Base-by-base conservation (phyloP, 169 alveolate genomes). In the Cystoisospora suis region DNA sequence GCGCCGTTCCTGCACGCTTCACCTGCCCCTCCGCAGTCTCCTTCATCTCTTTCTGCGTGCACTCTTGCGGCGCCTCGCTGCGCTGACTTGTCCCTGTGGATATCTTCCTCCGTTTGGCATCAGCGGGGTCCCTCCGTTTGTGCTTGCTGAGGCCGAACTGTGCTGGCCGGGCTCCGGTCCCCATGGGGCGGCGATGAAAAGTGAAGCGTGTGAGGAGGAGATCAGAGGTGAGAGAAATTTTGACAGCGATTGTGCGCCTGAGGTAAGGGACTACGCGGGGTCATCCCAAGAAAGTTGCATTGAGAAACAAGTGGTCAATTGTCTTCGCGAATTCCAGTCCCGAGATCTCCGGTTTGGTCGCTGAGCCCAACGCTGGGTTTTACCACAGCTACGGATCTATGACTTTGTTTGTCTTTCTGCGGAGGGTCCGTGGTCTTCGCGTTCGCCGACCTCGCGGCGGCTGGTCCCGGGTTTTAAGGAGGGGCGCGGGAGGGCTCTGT, bases 331-430 rank as follows among this genome's bases (percentile, higher is more conserved):
- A 15, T 72, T 72, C 27, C 34, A 36, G 53, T 34, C 45, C 34
- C 83, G 83, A 15, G 83, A 72, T 17, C 47, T 72, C 17, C 83
- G 83, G 58, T 72, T 72, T 9, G 83, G 83, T 5, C 47, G 83
- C 20, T 72, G 53, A 72, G n/a, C n/a, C n/a, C n/a, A n/a, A n/a
- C n/a, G n/a, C n/a, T n/a, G n/a, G n/a, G n/a, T n/a, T n/a, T n/a
- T n/a, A 53, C 65, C 65, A 12, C 65, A 53, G 65, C 65, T n/a
- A n/a, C n/a, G n/a, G n/a, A n/a, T n/a, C n/a, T n/a, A n/a, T n/a
- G n/a, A n/a, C n/a, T n/a, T n/a, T n/a, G n/a, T n/a, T n/a, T n/a
- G n/a, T n/a, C n/a, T n/a, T n/a, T n/a, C n/a, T n/a, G n/a, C n/a
- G n/a, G n/a, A n/a, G n/a, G n/a, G n/a, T n/a, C n/a, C n/a, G n/a